A percentile compares a stretch with the other conserved stretches of the same genome.
Conservation (phyloP, 2,329 filamentous ascomycete genomes). For the Cladorrhinum sp. region DNA sequence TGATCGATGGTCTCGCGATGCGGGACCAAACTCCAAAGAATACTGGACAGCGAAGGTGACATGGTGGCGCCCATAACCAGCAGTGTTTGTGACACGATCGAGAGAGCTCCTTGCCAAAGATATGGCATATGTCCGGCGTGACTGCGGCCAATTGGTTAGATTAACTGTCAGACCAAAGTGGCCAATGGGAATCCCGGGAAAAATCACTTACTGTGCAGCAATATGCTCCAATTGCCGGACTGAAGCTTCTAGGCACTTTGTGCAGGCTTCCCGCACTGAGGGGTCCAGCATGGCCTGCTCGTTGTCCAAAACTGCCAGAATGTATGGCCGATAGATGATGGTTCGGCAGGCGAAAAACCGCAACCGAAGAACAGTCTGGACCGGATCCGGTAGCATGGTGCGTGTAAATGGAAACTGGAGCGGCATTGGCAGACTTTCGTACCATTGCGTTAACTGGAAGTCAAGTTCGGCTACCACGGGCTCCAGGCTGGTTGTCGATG, state of each 20-base stretch:
- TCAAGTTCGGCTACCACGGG: conserved; percentile 78
- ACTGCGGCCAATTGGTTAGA: conserved; percentile 46
- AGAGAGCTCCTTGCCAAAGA: conserved; percentile 80
- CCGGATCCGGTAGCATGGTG: conserved; percentile 64
- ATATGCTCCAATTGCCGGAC: conserved; percentile 78
- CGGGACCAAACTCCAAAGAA: conserved; percentile 58
- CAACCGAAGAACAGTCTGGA: conserved; percentile 75
- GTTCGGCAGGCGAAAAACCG: conserved; percentile 83
- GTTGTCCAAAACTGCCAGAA: conserved; percentile 75
- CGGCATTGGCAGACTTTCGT: conserved; percentile 70
- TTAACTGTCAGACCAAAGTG: conserved; percentile 25
- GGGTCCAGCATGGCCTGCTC: conserved; percentile 70
- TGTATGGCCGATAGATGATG: conserved; percentile 82
- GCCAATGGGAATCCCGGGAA: conserved; percentile 19
- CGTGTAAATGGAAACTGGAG: conserved; percentile 75
- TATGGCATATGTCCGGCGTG: conserved; percentile 83
- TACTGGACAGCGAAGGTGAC: conserved; percentile 66
- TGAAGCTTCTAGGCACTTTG: conserved; percentile 77
- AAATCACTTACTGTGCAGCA: conserved; percentile 63
- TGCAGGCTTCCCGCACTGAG: conserved; percentile 71
- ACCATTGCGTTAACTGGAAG: conserved; percentile 81
- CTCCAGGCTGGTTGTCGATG: conserved; percentile 69
- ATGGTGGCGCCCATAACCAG: conserved; percentile 83
- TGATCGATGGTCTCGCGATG: conserved; percentile 63
- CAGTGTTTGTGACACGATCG: conserved; percentile 77